Percentiles rank a stretch among this genome's conserved stretches.
phyloP scores from a whole-genome alignment of 179 eudicot genomes.

The Amaranthus tricolor region DNA sequence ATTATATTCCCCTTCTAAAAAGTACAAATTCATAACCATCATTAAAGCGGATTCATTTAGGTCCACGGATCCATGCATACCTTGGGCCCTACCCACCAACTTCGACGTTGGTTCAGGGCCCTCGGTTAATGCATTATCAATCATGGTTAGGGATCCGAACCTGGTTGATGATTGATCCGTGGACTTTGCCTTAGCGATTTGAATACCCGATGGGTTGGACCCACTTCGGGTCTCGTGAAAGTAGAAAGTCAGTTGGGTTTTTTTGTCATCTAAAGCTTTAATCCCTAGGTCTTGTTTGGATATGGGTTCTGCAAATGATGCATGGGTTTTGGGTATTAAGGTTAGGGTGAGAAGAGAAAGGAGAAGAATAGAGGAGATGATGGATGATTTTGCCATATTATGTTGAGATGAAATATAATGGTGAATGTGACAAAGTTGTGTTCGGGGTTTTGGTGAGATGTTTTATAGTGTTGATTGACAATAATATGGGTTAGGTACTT shows the following conservation, averaged over 20 bases:
- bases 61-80: conserved; percentile 29
- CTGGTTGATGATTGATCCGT: conserved; percentile 15
- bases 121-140: conserved; percentile 31
- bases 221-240: conserved; percentile 32
- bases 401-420: neutral
- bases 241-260: conserved; percentile 31
- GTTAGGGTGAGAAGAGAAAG: conserved; percentile 8
- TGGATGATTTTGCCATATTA: conserved; percentile 21
- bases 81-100: conserved; percentile 36
- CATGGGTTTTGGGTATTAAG: conserved; percentile 14
- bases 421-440: neutral
- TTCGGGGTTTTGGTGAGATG: neutral
- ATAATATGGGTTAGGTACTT: neutral
- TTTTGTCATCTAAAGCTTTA: conserved; percentile 6
- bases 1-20: conserved; percentile 25
- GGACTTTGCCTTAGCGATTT: conserved; percentile 26
- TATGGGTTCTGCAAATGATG: conserved; percentile 13
- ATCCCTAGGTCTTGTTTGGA: conserved; percentile 24
- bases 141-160: conserved; percentile 31
- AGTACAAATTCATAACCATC: conserved; percentile 27
- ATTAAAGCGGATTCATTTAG: conserved; percentile 6
- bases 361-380: neutral
- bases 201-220: conserved; percentile 26
- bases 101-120: conserved; percentile 32
- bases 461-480: conserved; percentile 6